Percentiles rank a stretch among this genome's conserved stretches.
phyloP scores from a whole-genome alignment of 2,329 filamentous ascomycete species.

The Akanthomyces uredinophilus region DNA sequence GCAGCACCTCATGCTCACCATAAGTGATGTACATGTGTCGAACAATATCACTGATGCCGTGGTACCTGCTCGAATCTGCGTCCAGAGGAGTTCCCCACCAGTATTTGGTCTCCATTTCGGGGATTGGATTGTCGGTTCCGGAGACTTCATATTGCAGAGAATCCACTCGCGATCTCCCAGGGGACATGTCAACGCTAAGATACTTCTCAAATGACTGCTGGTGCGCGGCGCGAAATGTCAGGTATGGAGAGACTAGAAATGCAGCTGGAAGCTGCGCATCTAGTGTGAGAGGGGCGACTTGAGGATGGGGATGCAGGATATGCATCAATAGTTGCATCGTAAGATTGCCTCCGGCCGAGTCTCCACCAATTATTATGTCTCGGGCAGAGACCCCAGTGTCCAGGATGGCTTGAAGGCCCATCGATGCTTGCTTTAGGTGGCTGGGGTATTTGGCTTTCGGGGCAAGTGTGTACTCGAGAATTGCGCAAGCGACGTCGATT shows the following conservation, averaged over 20 bases:
- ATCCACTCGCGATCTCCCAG: neutral
- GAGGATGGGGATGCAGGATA: constrained; percentile 24
- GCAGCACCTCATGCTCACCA: constrained; percentile 8
- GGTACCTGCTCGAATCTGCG: constrained; percentile 3
- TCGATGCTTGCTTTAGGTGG: constrained; percentile 14
- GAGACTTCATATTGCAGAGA: constrained; percentile 15
- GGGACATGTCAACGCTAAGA: neutral
- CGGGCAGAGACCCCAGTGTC: neutral
- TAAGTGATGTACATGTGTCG: neutral
- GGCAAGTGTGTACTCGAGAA: constrained; percentile 17
- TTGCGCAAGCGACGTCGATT: constrained; percentile 16
- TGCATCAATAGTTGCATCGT: constrained; percentile 25
- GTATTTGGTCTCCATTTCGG: neutral
- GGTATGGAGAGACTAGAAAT: constrained; percentile 26
- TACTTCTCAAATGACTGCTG: constrained; percentile 9
- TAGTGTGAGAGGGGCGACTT: constrained; percentile 17
- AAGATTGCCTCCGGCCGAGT: constrained; percentile 30
- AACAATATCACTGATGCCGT: constrained; percentile 8
- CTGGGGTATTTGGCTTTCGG: constrained; percentile 16
- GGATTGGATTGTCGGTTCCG: constrained; percentile 14
- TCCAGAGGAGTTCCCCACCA: constrained; percentile 1
- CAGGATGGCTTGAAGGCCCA: neutral
- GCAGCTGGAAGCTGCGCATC: constrained; percentile 21
- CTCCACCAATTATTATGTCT: constrained; percentile 18
- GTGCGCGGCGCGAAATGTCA: constrained; percentile 17